Evolutionary conservation across 192 early-diverging fungal genomes (phyloP).

Genomic region (Allomyces macrogynus): DNA sequence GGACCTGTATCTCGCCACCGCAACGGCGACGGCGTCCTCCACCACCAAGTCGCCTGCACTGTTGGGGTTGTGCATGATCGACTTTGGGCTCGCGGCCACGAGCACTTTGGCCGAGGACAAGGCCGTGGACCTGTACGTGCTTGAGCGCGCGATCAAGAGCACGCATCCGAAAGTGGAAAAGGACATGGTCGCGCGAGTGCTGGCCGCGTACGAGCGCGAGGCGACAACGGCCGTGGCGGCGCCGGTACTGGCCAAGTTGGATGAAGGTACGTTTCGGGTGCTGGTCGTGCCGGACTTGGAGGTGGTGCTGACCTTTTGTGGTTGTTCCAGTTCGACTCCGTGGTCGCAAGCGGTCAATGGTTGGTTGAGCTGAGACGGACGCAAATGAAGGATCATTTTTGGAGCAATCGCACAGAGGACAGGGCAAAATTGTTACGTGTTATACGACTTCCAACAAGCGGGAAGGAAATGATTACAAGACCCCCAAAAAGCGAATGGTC

Average conservation of each 20-base stretch:
- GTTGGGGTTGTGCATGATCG: constrained; percentile 46
- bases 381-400: not conserved
- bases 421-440: not conserved
- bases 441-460: too few relatives aligned
- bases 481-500: too few relatives aligned
- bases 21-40: too few relatives aligned
- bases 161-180: constrained; percentile 73
- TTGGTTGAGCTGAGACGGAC: constrained; percentile 22
- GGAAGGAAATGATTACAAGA: too few relatives aligned
- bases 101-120: constrained; percentile 79
- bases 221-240: constrained; percentile 30
- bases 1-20: not conserved
- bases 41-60: constrained; percentile 2
- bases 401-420: not conserved
- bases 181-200: constrained; percentile 54
- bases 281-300: not conserved
- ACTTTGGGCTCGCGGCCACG: constrained; percentile 86
- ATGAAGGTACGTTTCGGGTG: constrained; percentile 42
- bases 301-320: not conserved
- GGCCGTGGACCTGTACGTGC: constrained; percentile 97
- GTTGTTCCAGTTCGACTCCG: constrained; percentile 37
- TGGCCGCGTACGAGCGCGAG: constrained; percentile 35
- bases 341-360: constrained; percentile 64
- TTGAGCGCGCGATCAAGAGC: constrained; percentile 76
- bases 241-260: constrained; percentile 41